Evolutionary conservation across 192 early-diverging fungal species (phyloP), one percentile per base, ranked within the genome.

Genomic region (Coemansia sp.): DNA sequence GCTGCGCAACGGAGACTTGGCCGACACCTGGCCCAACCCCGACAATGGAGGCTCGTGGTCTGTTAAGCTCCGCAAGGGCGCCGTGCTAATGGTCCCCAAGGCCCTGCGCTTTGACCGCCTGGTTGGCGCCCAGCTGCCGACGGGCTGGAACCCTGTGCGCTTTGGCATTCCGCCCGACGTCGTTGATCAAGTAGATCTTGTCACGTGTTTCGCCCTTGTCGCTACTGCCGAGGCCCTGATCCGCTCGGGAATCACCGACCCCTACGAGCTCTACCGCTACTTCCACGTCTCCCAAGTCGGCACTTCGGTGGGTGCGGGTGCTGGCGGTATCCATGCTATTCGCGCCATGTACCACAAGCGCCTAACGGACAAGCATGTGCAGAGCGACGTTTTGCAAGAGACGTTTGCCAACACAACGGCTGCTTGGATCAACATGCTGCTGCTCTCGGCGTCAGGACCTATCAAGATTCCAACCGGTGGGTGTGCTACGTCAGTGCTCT

Each of bases 211-310:
- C 80, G 90, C 91, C 50, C 70, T 98, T 37, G 88, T 96, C 30
- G 89, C 94, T 28, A 95, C 96, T 30, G 93, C 93, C 19, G 96
- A 98, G 83, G 94, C 96, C 4, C 84, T 98, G 62, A 85, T 95
- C 47, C 87, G 93, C 49, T 89, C 93, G 46, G 96, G 96, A 78
- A 89, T 98, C 66, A 94, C 94, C 28, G 96, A 98, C 70, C 94
- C 96, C 9, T 98, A 98, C 87, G 96, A 98, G 85, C 93, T 98
- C 82, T 98, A 94, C 89, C 82, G 91, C 74, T 95, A 97, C 75
- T 93, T 98, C 62, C 95, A 98, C 74, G 94, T 96, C 9, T 88
- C 91, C 49, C 90, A 98, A 66, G 87, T 98, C 23, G 96, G 96
- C 67, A 98, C 93, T 80, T 86, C 91, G 4, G 84, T 91, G 58